Conservation (phyloP, 2,329 filamentous ascomycete species). For the Tolypocladium pustulatum region DNA sequence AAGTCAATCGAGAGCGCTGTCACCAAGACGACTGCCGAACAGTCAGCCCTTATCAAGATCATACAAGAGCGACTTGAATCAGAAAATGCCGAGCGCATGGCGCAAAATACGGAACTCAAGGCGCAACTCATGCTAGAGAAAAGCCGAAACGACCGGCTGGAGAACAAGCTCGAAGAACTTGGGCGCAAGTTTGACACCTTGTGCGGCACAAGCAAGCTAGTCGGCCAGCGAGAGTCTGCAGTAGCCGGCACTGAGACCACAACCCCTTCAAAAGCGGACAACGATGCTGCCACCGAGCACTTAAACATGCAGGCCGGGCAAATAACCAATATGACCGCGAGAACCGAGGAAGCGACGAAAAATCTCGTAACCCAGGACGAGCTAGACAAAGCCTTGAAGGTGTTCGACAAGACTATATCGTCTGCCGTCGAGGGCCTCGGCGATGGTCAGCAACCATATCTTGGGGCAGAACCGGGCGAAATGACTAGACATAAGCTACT, state of each 20-base stretch:
- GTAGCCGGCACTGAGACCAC: neutral
- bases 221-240: neutral
- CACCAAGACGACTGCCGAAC: neutral
- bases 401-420: constrained; percentile 3
- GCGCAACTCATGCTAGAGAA: constrained; percentile 2
- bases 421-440: neutral
- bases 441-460: neutral
- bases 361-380: neutral
- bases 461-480: neutral
- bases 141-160: constrained; percentile 9
- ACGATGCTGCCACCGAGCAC: neutral
- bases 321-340: neutral
- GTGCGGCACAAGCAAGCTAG: neutral
- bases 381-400: neutral
- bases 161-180: constrained; percentile 13
- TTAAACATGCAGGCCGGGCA: neutral
- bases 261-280: neutral
- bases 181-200: constrained; percentile 1
- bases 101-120: constrained; percentile 1
- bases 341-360: neutral
- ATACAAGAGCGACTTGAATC: constrained; percentile 1
- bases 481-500: neutral
- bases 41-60: neutral
- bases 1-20: neutral
- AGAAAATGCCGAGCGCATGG: neutral